phyloP scores from a whole-genome alignment of 176 grass and related monocot genomes.

The Dactylis glomerata region DNA sequence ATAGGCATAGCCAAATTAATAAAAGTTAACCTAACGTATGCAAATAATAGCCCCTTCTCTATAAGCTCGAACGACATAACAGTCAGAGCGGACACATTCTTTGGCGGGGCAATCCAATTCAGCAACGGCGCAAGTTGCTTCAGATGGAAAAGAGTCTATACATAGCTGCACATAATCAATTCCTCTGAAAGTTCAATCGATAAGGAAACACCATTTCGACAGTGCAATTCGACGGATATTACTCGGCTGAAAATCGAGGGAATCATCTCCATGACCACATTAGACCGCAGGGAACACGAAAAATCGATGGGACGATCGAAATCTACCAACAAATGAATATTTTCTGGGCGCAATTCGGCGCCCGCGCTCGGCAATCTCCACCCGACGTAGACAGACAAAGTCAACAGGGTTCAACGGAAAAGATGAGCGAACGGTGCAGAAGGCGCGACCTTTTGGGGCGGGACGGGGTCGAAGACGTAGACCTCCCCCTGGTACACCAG shows the following conservation, averaged over 20 bases:
- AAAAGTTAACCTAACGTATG: background rate
- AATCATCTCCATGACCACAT: background rate
- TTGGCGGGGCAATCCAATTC: background rate
- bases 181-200: background rate
- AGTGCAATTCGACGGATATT: background rate
- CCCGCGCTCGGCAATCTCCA: background rate
- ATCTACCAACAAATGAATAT: background rate
- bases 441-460: constrained; percentile 62
- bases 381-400: background rate
- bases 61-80: background rate
- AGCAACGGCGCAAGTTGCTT: background rate
- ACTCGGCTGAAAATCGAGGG: background rate
- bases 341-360: background rate
- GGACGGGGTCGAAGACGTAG: constrained; percentile 78
- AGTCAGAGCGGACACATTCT: background rate
- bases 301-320: background rate
- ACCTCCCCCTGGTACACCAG: constrained; percentile 75
- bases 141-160: background rate
- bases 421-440: constrained; percentile 10
- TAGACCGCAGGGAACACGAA: background rate
- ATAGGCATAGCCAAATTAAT: background rate
- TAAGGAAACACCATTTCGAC: background rate
- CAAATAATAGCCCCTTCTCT: background rate
- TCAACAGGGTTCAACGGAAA: constrained; percentile 19
- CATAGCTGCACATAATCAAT: background rate